Evolutionary conservation across 352 stramenopile species (phyloP), one percentile per base, ranked within the genome.

Genomic region (Pythium rhizo-oryzae): DNA sequence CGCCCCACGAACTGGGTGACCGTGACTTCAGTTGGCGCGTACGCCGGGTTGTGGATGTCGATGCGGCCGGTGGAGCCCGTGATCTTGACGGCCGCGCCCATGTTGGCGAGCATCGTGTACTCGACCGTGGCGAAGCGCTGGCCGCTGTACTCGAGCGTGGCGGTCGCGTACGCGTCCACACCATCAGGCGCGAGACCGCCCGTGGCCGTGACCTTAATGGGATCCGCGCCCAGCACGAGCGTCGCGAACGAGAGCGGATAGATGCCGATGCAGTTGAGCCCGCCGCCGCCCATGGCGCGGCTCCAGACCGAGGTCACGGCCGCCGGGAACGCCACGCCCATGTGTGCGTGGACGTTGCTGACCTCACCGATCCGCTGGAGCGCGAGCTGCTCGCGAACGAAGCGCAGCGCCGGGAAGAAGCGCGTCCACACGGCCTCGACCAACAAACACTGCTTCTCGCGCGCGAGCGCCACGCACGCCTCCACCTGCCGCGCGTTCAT

Each of bases 351-450:
- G 19, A 95, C 75, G 39, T 89, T 77, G 28, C 80, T 79, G 2
- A 97, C 76, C 4, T 90, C 72, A 11, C 86, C 89, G 43, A 97
- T 93, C 25, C 60, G 67, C 8, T 81, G 77, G 8, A 77, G 44
- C 1, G 44, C 58, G 19, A 97, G 59, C 19, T 93, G 58, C 59
- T 89, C 56, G 2, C 85, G 79, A 13, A 91, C 87, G 46, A 84
- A 78, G n/a, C 72, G 74, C 19, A 92, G 71, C 7, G 77, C 80
- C 2, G 89, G 89, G 61, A 97, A 97, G 69, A 94, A 96, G 11
- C 89, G 76, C 23, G 89, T 94, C 89, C 86, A 97, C 76, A 90
- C 82, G 18, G 85, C 80, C 67, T 97, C 87, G 76, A 96, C 82
- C 12, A 97, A 59, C 67, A 97, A 90, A 18, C 90, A 69, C 4